These are phyloP conservation scores for Fusarium denticulatum DNA, from an alignment of 2,329 filamentous ascomycete species.

Conservation along the genomic window DNA sequence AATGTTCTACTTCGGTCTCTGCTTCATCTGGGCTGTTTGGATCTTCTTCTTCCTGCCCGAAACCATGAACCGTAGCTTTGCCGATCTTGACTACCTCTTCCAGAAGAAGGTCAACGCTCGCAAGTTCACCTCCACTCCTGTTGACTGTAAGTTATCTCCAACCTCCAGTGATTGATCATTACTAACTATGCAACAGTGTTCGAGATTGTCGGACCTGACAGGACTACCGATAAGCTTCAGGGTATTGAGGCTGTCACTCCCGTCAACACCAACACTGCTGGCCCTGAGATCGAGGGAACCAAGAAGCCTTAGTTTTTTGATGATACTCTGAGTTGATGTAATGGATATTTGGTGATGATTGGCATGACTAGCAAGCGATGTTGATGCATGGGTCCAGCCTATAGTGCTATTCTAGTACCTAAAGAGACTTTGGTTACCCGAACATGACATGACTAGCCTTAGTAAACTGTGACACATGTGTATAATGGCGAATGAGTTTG, in stretches of 20 bases:
- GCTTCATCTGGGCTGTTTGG: conserved; percentile 58
- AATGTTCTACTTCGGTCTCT: conserved; percentile 57
- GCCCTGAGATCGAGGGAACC: not conserved
- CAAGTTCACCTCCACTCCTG: conserved; percentile 47
- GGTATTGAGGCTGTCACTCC: conserved; percentile 14
- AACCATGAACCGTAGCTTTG: conserved; percentile 62
- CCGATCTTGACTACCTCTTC: conserved; percentile 67
- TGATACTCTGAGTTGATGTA: not conserved
- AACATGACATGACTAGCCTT: not conserved
- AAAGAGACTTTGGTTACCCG: not conserved
- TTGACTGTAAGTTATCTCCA: conserved; percentile 41
- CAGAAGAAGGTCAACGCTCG: conserved; percentile 54
- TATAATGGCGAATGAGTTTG: too few species aligned
- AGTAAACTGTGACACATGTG: not conserved
- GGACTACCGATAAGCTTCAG: conserved; percentile 12
- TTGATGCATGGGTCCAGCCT: not conserved
- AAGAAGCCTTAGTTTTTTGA: conserved; percentile 1
- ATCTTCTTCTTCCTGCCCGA: conserved; percentile 64
- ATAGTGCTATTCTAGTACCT: not conserved
- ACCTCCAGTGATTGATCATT: accelerated
- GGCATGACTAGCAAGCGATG: not conserved
- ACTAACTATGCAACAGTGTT: conserved; percentile 19
- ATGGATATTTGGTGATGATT: not conserved
- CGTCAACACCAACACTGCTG: conserved; percentile 15
- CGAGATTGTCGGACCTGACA: conserved; percentile 12